These are phyloP conservation scores for Aspergillus fijiensis DNA, from an alignment of 2,329 filamentous ascomycete genomes.

Conservation along the genomic window DNA sequence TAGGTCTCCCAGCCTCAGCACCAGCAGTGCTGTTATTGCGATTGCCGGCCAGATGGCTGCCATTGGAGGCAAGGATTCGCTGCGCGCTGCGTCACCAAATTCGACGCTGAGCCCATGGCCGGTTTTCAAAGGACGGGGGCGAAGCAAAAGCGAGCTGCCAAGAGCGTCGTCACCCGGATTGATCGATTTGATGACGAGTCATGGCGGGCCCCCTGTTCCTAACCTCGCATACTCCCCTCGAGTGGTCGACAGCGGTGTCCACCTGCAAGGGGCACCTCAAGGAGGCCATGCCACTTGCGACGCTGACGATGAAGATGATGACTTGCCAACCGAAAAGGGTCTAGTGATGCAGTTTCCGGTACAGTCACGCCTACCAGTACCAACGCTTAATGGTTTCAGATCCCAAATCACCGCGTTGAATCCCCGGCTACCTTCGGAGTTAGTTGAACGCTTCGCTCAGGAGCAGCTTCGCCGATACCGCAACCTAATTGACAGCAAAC, in stretches of 20 bases:
- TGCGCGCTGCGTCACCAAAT: slow-evolving; percentile 49
- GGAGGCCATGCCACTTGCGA: slow-evolving; percentile 25
- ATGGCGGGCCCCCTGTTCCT: slow-evolving; percentile 60
- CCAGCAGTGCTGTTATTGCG: slow-evolving; percentile 43
- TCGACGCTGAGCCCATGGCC: slow-evolving; percentile 45
- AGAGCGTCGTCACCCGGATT: slow-evolving; percentile 47
- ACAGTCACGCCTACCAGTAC: slow-evolving; percentile 66
- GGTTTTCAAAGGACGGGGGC: slow-evolving; percentile 48
- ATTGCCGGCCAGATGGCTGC: slow-evolving; percentile 49
- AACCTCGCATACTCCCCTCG: slow-evolving; percentile 50
- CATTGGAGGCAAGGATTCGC: slow-evolving; percentile 56
- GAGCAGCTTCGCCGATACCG: slow-evolving; percentile 81
- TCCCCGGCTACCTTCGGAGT: slow-evolving; percentile 64
- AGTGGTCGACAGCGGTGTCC: slow-evolving; percentile 20
- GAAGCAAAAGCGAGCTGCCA: slow-evolving; percentile 59
- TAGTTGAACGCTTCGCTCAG: slow-evolving; percentile 78
- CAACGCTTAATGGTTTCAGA: slow-evolving; percentile 74
- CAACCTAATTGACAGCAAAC: slow-evolving; percentile 65
- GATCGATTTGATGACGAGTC: slow-evolving; percentile 55
- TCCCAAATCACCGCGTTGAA: slow-evolving; percentile 72
- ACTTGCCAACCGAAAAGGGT: slow-evolving; percentile 57
- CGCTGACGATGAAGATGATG: slow-evolving; percentile 58
- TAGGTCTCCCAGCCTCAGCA: slow-evolving; percentile 43
- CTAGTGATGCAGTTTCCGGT: slow-evolving; percentile 62
- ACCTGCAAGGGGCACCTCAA: slow-evolving; percentile 13